A percentile compares a stretch with the other conserved stretches of the same genome.
These are phyloP conservation scores for Pichia exigua DNA, from an alignment of 805 yeast genomes.

Conservation along the genomic window DNA sequence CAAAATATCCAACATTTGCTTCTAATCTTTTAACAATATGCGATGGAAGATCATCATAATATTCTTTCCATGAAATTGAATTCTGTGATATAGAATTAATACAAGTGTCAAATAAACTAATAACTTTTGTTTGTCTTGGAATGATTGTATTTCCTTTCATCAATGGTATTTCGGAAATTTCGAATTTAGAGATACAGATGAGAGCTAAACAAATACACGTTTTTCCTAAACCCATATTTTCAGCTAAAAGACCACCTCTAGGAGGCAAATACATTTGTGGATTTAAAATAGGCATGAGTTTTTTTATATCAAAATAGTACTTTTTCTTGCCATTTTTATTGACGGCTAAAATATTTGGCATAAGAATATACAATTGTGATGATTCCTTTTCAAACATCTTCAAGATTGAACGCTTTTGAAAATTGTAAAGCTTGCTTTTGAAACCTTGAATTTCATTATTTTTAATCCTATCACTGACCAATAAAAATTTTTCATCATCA, in stretches of 20 bases:
- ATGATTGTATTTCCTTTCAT: background rate
- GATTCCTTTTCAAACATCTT: slow-evolving; percentile 53
- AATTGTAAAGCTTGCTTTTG: slow-evolving; percentile 43
- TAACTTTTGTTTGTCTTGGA: background rate
- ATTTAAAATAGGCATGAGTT: slow-evolving; percentile 22
- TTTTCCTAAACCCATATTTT: slow-evolving; percentile 63
- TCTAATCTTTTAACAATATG: slow-evolving; percentile 32
- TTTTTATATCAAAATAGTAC: slow-evolving; percentile 32
- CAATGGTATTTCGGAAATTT: slow-evolving; percentile 39
- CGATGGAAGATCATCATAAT: slow-evolving; percentile 36
- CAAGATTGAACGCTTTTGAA: slow-evolving; percentile 52
- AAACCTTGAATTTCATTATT: slow-evolving; percentile 37
- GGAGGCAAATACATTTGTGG: slow-evolving; percentile 43
- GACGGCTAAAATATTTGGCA: slow-evolving; percentile 18
- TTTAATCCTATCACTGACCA: slow-evolving; percentile 18
- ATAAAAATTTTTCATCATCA: slow-evolving; percentile 15
- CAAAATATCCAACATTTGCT: slow-evolving; percentile 39
- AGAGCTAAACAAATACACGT: slow-evolving; percentile 53
- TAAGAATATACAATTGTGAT: slow-evolving; percentile 15
- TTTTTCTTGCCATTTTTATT: background rate
- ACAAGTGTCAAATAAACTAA: slow-evolving; percentile 34
- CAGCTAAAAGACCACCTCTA: slow-evolving; percentile 57
- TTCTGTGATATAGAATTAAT: slow-evolving; percentile 33
- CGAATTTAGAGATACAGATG: slow-evolving; percentile 47
- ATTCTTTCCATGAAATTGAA: slow-evolving; percentile 54